phyloP scores from a whole-genome alignment of 2,329 filamentous ascomycete genomes.

The Hymenoscyphus salicellus region DNA sequence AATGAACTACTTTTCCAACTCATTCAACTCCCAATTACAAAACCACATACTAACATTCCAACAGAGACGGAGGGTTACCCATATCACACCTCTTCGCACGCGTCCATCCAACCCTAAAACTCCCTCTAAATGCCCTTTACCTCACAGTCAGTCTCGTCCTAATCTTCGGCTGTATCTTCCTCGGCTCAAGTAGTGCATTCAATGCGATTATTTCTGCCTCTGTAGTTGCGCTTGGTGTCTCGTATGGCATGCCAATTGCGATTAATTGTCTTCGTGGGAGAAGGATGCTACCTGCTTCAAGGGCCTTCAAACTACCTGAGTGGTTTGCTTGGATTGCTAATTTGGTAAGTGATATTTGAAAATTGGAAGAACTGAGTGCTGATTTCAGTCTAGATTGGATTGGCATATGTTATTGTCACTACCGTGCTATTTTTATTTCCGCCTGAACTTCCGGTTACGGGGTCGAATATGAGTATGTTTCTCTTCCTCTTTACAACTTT shows the following conservation, averaged over 20 bases:
- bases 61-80: not conserved
- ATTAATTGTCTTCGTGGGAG: slow-evolving; percentile 68
- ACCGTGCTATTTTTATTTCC: slow-evolving; percentile 64
- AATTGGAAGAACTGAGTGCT: slow-evolving; percentile 9
- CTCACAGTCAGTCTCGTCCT: slow-evolving; percentile 59
- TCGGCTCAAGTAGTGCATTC: slow-evolving; percentile 65
- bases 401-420: slow-evolving; percentile 56
- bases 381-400: slow-evolving; percentile 40
- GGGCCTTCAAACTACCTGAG: slow-evolving; percentile 55
- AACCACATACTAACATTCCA: not conserved
- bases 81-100: slow-evolving; percentile 46
- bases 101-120: slow-evolving; percentile 58
- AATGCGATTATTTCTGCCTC: slow-evolving; percentile 69
- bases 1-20: not conserved
- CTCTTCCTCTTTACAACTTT: not conserved
- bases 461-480: slow-evolving; percentile 58
- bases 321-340: slow-evolving; percentile 59
- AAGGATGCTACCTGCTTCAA: slow-evolving; percentile 57
- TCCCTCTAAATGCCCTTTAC: slow-evolving; percentile 65
- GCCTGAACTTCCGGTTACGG: slow-evolving; percentile 54
- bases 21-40: too few relatives aligned
- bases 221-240: slow-evolving; percentile 68
- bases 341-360: slow-evolving; percentile 40
- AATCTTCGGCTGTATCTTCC: slow-evolving; percentile 66
- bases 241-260: slow-evolving; percentile 69